Conservation (phyloP, 1,284 basidiomycete genomes). For the Agaricales sp. region DNA sequence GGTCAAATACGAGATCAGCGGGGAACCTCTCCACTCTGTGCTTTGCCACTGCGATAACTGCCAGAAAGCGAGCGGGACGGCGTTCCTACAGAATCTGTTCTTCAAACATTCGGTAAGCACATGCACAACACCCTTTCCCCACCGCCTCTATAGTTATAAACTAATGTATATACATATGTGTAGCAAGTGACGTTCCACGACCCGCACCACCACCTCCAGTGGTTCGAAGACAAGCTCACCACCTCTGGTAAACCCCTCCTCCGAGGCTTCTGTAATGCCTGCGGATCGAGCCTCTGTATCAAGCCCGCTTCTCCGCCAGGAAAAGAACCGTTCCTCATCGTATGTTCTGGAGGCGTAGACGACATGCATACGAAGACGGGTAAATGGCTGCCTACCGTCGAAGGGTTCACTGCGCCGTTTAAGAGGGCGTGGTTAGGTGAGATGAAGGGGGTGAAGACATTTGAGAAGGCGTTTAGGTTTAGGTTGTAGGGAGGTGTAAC, state of each 20-base stretch:
- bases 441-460: not conserved
- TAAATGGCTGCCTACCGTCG: not conserved
- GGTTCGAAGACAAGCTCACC: conserved; percentile 20
- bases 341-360: not conserved
- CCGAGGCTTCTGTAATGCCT: conserved; percentile 24
- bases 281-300: conserved; percentile 23
- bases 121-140: not conserved
- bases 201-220: conserved; percentile 18
- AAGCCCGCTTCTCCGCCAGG: conserved; percentile 9
- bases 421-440: conserved; percentile 13
- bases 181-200: conserved; percentile 13
- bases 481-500: not conserved
- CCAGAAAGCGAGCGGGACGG: conserved; percentile 21
- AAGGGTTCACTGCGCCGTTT: not conserved
- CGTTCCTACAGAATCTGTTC: conserved; percentile 22
- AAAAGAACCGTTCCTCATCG: not conserved
- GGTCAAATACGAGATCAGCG: conserved; percentile 18
- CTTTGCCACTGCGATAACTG: conserved; percentile 26
- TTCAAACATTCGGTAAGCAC: conserved; percentile 20
- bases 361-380: not conserved
- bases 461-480: not conserved
- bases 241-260: conserved; percentile 19
- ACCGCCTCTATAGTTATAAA: too few species aligned
- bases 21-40: conserved; percentile 23
- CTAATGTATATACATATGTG: not conserved